Percentiles rank a stretch among this genome's conserved stretches.
phyloP scores from a whole-genome alignment of 2,329 filamentous ascomycete species.

The Epichloe baconii region DNA sequence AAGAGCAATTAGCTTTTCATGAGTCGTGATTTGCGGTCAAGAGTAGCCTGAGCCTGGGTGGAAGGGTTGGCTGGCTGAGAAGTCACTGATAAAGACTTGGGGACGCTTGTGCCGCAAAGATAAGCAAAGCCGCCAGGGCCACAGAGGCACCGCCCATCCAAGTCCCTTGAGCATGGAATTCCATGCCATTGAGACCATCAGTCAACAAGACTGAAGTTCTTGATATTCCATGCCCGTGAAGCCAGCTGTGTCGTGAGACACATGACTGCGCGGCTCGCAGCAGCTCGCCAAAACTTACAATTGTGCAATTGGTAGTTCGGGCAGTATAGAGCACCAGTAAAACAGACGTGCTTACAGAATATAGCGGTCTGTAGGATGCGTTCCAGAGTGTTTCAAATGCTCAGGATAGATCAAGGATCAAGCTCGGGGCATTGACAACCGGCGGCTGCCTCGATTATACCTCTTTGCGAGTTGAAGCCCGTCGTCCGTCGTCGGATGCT shows the following conservation, averaged over 20 bases:
- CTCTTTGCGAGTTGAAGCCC: slow-evolving; percentile 2
- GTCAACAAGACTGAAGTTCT: neutral
- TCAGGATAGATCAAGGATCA: neutral
- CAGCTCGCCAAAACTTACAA: slow-evolving; percentile 3
- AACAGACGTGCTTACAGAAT: slow-evolving; percentile 2
- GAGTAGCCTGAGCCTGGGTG: neutral
- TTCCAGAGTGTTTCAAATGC: neutral
- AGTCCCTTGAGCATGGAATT: neutral
- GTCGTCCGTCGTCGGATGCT: neutral
- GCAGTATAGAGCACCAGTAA: neutral
- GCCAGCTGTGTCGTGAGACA: neutral
- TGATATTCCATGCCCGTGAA: neutral
- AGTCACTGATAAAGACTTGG: slow-evolving; percentile 4
- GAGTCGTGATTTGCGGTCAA: slow-evolving; percentile 1
- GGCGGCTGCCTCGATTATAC: slow-evolving; percentile 5
- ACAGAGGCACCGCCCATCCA: neutral
- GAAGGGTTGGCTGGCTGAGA: neutral
- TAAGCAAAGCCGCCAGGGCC: slow-evolving; percentile 2
- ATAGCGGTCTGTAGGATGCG: neutral
- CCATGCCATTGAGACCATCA: neutral
- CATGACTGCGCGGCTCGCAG: neutral
- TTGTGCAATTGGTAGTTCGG: slow-evolving; percentile 3
- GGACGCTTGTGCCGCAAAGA: slow-evolving; percentile 3
- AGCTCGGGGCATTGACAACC: neutral
- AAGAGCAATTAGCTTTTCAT: neutral